Percentiles rank a stretch among this genome's conserved stretches.
These are phyloP conservation scores for Nemania abortiva DNA, from an alignment of 2,329 filamentous ascomycete species.

Conservation along the genomic window DNA sequence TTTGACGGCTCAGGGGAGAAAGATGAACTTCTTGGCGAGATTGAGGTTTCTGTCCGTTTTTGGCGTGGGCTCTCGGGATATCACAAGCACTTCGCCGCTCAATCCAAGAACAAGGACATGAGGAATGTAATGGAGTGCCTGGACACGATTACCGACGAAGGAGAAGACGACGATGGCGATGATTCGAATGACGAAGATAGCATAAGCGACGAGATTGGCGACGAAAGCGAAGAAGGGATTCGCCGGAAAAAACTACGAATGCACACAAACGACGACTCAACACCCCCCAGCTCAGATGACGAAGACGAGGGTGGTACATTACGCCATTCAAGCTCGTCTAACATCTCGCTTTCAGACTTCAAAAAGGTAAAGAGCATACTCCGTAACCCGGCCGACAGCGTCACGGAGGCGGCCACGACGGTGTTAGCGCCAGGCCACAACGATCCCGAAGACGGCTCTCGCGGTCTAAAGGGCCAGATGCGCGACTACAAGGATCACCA, in stretches of 20 bases:
- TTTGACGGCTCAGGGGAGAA: conserved; percentile 62
- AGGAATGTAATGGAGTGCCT: conserved; percentile 73
- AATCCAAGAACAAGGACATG: conserved; percentile 65
- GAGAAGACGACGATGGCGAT: conserved; percentile 50
- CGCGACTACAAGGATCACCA: conserved; percentile 71
- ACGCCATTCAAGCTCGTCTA: conserved; percentile 38
- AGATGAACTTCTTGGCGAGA: conserved; percentile 66
- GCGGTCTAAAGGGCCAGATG: conserved; percentile 63
- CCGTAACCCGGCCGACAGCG: conserved; percentile 51
- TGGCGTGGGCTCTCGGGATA: conserved; percentile 71
- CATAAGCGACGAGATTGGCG: conserved; percentile 37
- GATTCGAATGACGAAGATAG: conserved; percentile 34
- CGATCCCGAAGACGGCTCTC: conserved; percentile 56
- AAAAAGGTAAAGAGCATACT: conserved; percentile 54
- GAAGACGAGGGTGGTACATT: conserved; percentile 52
- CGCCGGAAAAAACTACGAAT: conserved; percentile 49
- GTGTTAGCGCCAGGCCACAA: conserved; percentile 54
- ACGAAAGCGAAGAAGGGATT: conserved; percentile 52
- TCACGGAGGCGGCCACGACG: conserved; percentile 47
- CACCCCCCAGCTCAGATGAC: conserved; percentile 48
- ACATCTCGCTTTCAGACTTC: conserved; percentile 44
- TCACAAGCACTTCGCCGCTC: conserved; percentile 65
- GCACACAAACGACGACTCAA: conserved; percentile 52
- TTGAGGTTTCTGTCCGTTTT: conserved; percentile 69
- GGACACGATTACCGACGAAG: conserved; percentile 70